phyloP scores from a whole-genome alignment of 805 yeast species.

The Saccharomycopsis sp. region DNA sequence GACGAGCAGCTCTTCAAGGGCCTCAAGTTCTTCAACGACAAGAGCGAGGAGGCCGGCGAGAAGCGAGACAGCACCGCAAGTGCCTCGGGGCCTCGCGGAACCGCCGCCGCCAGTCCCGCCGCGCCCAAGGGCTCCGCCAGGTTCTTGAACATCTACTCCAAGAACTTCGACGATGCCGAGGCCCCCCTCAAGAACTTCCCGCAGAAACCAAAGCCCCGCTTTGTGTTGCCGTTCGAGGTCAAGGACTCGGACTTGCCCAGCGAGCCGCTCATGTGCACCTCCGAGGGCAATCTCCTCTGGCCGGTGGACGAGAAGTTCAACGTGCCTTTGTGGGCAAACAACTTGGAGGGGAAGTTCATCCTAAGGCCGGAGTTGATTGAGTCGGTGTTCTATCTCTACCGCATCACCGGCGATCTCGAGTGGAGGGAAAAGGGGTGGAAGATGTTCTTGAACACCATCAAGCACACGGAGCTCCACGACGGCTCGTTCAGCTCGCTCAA shows the following conservation, averaged over 20 bases:
- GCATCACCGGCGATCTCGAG: slow-evolving; percentile 51
- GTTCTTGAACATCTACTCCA: slow-evolving; percentile 10
- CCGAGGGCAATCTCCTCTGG: slow-evolving; percentile 13
- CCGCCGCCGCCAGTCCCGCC: no score
- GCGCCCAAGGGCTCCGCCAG: neutral
- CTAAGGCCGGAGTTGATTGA: slow-evolving; percentile 58
- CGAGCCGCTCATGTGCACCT: neutral
- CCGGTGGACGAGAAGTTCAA: slow-evolving; percentile 5
- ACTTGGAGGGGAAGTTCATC: slow-evolving; percentile 33
- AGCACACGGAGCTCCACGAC: slow-evolving; percentile 23
- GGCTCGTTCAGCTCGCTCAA: slow-evolving; percentile 34
- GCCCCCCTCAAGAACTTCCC: slow-evolving; percentile 7
- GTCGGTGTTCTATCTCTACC: slow-evolving; percentile 49
- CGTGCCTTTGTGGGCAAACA: slow-evolving; percentile 29
- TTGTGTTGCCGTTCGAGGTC: neutral
- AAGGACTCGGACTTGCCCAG: slow-evolving; percentile 5
- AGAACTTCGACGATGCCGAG: slow-evolving; percentile 13
- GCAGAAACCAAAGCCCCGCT: slow-evolving; percentile 8
- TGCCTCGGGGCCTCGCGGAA: no score
- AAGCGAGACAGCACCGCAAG: neutral
- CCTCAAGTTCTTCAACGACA: neutral
- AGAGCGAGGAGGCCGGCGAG: neutral
- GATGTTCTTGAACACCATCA: slow-evolving; percentile 35
- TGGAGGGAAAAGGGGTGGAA: slow-evolving; percentile 53
- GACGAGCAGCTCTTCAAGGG: slow-evolving; percentile 10